Evolutionary conservation across 225 moss, liverwort and hornwort species (phyloP).

Genomic region (Asterella californica): DNA sequence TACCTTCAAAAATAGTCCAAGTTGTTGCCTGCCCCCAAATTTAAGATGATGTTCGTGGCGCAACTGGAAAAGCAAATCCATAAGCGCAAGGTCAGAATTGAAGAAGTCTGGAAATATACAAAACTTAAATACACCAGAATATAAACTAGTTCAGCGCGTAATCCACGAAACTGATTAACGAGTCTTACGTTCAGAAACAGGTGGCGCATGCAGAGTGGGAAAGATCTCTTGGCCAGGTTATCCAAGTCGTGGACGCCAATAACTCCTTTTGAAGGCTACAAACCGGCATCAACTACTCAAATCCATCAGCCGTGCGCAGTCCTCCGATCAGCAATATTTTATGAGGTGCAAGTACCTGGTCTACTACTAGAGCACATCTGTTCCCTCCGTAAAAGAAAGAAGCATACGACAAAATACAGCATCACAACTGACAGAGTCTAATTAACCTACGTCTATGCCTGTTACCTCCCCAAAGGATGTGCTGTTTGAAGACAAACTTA

Average conservation of each 20-base stretch:
- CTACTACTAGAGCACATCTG: background rate
- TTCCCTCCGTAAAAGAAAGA: background rate
- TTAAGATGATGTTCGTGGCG: constrained; percentile 85
- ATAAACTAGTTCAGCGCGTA: background rate
- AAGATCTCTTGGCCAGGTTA: constrained; percentile 67
- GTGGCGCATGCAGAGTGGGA: constrained; percentile 95
- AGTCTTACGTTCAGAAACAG: constrained; percentile 54
- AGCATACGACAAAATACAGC: background rate
- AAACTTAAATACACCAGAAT: background rate
- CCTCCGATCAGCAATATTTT: background rate
- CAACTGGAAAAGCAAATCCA: constrained; percentile 25
- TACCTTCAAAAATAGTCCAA: constrained; percentile 82
- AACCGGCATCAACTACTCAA: background rate
- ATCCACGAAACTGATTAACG: background rate
- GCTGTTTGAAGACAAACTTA: background rate
- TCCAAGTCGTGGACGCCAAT: constrained; percentile 62
- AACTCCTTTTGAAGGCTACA: constrained; percentile 45
- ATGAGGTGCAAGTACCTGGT: background rate
- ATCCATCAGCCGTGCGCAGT: background rate
- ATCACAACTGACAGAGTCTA: background rate
- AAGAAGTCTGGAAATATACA: background rate
- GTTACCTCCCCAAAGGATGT: background rate
- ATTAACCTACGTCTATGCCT: background rate
- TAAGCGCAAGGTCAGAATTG: background rate
- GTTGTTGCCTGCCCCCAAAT: constrained; percentile 89